phyloP scores from a whole-genome alignment of 2,329 filamentous ascomycete genomes.

The Aureobasidium namibiae region DNA sequence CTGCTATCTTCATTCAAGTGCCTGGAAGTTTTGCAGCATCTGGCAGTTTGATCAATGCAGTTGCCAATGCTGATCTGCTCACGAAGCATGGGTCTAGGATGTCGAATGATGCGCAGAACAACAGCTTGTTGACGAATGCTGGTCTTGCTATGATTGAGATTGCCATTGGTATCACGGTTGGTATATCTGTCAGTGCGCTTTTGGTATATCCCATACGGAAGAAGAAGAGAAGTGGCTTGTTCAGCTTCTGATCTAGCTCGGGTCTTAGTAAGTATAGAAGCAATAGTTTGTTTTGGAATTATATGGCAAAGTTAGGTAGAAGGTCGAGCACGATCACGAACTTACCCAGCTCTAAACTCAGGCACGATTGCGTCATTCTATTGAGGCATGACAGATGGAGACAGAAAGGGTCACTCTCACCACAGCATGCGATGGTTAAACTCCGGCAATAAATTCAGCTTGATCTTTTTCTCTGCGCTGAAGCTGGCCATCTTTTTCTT shows the following conservation, averaged over 20 bases:
- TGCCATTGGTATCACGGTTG: background rate
- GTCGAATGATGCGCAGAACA: background rate
- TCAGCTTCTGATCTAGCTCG: slow-evolving; percentile 2
- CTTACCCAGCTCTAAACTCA: too few species aligned
- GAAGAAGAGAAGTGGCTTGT: background rate
- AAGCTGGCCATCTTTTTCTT: background rate
- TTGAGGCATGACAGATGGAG: too few species aligned
- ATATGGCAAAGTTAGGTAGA: too few species aligned
- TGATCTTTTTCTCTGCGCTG: background rate
- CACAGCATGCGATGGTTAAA: background rate
- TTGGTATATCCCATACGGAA: background rate
- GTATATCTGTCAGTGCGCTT: background rate
- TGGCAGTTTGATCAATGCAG: background rate
- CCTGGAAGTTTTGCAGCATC: slow-evolving; percentile 3
- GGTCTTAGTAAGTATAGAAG: too few species aligned
- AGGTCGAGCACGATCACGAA: too few species aligned
- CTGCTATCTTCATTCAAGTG: background rate
- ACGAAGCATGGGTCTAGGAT: background rate
- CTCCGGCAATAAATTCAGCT: background rate
- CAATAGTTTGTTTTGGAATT: too few species aligned
- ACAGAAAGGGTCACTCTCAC: background rate
- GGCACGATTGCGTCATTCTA: too few species aligned
- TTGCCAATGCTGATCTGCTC: background rate
- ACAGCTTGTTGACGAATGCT: background rate
- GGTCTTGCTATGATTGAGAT: background rate